These are phyloP conservation scores for Neophaeococcomyces mojaviensis DNA, from an alignment of 2,329 filamentous ascomycete genomes.

Conservation along the genomic window DNA sequence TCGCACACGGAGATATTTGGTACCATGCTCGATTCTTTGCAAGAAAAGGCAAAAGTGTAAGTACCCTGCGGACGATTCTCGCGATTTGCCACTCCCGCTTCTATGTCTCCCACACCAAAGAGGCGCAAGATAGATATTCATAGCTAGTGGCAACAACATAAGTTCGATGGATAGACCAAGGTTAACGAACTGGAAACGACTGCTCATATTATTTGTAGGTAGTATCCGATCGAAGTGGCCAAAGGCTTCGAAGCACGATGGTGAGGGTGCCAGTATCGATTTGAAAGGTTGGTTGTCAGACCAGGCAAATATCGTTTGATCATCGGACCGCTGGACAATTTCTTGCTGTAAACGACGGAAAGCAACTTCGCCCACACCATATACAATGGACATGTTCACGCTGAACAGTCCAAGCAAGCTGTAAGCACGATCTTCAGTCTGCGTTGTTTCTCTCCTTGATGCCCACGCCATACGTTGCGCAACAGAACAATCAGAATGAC, in stretches of 20 bases:
- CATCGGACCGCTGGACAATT: constrained; percentile 15
- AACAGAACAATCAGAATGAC: background rate
- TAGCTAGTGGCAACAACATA: background rate
- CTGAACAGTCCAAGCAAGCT: constrained; percentile 38
- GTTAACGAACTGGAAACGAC: constrained; percentile 1
- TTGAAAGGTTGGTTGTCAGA: background rate
- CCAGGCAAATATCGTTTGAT: constrained; percentile 10
- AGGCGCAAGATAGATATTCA: constrained; percentile 7
- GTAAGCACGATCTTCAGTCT: constrained; percentile 37
- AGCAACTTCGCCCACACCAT: constrained; percentile 29
- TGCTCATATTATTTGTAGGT: background rate
- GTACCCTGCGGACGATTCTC: background rate
- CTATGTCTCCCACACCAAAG: constrained; percentile 3
- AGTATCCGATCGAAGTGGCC: no score
- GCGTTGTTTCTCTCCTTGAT: constrained; percentile 28
- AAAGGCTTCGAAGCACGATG: constrained; percentile 1
- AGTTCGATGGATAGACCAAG: constrained; percentile 3
- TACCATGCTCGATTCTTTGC: background rate
- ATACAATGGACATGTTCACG: constrained; percentile 38
- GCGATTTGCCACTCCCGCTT: background rate
- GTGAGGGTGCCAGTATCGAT: constrained; percentile 1
- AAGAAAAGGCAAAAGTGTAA: constrained; percentile 1
- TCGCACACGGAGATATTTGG: background rate
- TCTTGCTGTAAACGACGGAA: constrained; percentile 20
- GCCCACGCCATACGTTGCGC: constrained; percentile 37